Percentiles rank a stretch among this genome's conserved stretches.
Evolutionary conservation across 2,329 filamentous ascomycete genomes (phyloP).

Genomic region (Fusarium proliferatum): DNA sequence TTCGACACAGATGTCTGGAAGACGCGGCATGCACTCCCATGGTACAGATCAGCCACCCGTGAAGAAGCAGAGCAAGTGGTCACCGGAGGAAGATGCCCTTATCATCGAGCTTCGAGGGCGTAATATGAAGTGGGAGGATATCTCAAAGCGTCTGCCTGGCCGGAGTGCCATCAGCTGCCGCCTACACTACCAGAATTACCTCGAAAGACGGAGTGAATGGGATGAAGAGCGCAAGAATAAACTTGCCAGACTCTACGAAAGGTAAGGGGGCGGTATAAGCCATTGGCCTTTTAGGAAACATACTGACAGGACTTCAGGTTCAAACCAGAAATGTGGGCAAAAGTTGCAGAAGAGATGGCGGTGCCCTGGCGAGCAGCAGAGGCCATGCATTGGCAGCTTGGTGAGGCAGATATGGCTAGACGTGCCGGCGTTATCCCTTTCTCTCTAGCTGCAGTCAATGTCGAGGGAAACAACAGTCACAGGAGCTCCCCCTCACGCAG

Average conservation of each 20-base stretch:
- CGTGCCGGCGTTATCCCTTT: constrained; percentile 92
- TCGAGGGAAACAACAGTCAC: constrained; percentile 55
- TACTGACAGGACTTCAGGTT: constrained; percentile 69
- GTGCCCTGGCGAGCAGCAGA: constrained; percentile 96
- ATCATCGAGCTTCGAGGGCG: constrained; percentile 91
- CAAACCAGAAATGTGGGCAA: constrained; percentile 98
- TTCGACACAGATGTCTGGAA: constrained; percentile 48
- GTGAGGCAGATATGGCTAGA: constrained; percentile 92
- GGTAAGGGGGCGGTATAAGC: constrained; percentile 63
- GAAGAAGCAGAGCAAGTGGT: constrained; percentile 98
- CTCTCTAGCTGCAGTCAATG: constrained; percentile 69
- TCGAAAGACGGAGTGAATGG: constrained; percentile 93
- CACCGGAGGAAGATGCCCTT: constrained; percentile 88
- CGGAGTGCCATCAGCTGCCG: constrained; percentile 94
- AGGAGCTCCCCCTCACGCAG: constrained; percentile 53
- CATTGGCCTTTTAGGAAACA: not conserved
- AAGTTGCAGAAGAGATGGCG: constrained; percentile 93
- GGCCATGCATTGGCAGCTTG: constrained; percentile 98
- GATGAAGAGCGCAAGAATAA: constrained; percentile 98
- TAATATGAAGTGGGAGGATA: constrained; percentile 99
- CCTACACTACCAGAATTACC: constrained; percentile 96
- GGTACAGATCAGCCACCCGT: constrained; percentile 76
- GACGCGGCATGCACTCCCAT: constrained; percentile 57
- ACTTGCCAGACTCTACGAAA: constrained; percentile 91
- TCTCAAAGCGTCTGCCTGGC: constrained; percentile 89